Conservation (phyloP, 768 basidiomycete species). For the Trametes gibbosa region DNA sequence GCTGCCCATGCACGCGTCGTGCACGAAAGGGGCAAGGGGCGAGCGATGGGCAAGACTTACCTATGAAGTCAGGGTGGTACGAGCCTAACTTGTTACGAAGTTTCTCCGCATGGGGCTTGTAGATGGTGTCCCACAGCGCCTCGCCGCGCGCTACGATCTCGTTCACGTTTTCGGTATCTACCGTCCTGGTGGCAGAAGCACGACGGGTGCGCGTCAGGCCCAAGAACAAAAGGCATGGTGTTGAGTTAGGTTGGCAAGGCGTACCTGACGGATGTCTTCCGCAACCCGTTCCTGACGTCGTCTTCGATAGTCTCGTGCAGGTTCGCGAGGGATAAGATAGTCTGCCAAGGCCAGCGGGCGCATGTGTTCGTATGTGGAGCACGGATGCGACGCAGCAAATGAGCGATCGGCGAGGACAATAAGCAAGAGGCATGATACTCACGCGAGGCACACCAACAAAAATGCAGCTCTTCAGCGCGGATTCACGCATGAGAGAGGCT, state of each 20-base stretch:
- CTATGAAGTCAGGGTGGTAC: constrained; percentile 93
- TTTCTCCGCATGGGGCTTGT: constrained; percentile 86
- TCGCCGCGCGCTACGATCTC: constrained; percentile 65
- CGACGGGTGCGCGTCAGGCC: neutral
- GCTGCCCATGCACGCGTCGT: neutral
- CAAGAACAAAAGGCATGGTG: neutral
- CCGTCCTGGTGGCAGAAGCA: constrained; percentile 42
- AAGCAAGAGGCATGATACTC: constrained; percentile 8
- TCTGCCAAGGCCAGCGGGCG: constrained; percentile 40
- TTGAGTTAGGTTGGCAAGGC: constrained; percentile 2
- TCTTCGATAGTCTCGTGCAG: constrained; percentile 75
- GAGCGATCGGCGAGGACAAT: neutral
- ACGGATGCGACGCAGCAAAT: neutral
- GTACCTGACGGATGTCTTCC: constrained; percentile 65
- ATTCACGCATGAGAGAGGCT: constrained; percentile 86
- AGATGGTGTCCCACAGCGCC: constrained; percentile 82
- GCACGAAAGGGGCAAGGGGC: constrained; percentile 4
- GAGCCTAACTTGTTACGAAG: constrained; percentile 81
- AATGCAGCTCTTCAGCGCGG: constrained; percentile 84
- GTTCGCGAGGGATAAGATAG: constrained; percentile 78
- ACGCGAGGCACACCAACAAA: constrained; percentile 88
- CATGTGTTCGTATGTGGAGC: neutral
- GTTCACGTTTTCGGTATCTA: constrained; percentile 63
- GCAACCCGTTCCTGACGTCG: constrained; percentile 72
- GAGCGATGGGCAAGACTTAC: constrained; percentile 48